These are phyloP conservation scores for Cymbopogon citratus DNA, from an alignment of 176 grass and related monocot species.

Conservation along the genomic window DNA sequence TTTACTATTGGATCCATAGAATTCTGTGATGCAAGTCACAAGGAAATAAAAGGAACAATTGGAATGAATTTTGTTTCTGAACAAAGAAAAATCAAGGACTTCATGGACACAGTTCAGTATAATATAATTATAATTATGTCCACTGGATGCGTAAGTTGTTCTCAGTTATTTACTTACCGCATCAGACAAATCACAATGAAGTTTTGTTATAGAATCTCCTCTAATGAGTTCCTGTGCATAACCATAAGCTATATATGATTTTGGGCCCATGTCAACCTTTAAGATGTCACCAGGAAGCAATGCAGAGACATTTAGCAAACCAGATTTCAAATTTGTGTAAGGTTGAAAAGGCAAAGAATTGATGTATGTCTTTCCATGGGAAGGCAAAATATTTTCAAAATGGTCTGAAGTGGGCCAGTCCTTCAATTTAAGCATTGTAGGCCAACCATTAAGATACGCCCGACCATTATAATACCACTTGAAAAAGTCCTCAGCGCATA, in stretches of 20 bases:
- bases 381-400: constrained; percentile 76
- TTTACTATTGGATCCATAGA: neutral
- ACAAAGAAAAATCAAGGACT: neutral
- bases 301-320: constrained; percentile 55
- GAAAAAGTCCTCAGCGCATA: constrained; percentile 47
- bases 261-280: constrained; percentile 80
- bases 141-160: neutral
- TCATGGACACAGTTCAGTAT: neutral
- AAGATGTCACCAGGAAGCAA: constrained; percentile 50
- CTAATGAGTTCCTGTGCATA: constrained; percentile 59
- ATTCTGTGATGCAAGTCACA: neutral
- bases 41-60: neutral
- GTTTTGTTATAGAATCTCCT: constrained; percentile 86
- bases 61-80: neutral
- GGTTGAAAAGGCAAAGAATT: constrained; percentile 62
- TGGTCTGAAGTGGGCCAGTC: constrained; percentile 77
- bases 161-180: constrained; percentile 52
- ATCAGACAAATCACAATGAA: constrained; percentile 82
- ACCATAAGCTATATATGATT: constrained; percentile 93
- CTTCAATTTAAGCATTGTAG: constrained; percentile 80
- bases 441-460: constrained; percentile 55
- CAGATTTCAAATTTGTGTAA: constrained; percentile 68
- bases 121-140: neutral
- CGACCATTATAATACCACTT: constrained; percentile 49
- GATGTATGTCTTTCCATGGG: constrained; percentile 49